phyloP scores from a whole-genome alignment of 2,329 filamentous ascomycete species.

The Xylaria sp. region DNA sequence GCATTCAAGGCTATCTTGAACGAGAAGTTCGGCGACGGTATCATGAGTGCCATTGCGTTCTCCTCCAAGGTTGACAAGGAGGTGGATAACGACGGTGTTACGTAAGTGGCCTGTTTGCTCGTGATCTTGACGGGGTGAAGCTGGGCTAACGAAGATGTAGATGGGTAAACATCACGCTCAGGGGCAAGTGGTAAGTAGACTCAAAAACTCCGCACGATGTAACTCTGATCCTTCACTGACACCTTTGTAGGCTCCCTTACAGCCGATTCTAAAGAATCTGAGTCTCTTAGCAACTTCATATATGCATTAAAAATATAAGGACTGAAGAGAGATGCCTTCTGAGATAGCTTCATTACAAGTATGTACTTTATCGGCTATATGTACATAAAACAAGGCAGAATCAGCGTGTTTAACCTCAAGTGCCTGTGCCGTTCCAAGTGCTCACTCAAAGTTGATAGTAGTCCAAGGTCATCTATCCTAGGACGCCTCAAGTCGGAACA shows the following conservation, averaged over 20 bases:
- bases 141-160: slow-evolving; percentile 25
- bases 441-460: neutral
- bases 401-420: no score
- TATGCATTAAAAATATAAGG: neutral
- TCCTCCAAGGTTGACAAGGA: slow-evolving; percentile 93
- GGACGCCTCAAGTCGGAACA: neutral
- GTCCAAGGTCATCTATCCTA: neutral
- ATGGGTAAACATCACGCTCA: slow-evolving; percentile 43
- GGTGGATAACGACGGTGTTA: slow-evolving; percentile 77
- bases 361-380: no score
- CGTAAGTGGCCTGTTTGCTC: slow-evolving; percentile 43
- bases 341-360: neutral
- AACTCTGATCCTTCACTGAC: slow-evolving; percentile 22
- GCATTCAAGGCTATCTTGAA: slow-evolving; percentile 95
- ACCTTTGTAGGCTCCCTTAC: slow-evolving; percentile 37
- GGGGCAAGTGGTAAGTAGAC: slow-evolving; percentile 42
- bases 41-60: slow-evolving; percentile 96
- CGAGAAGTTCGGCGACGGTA: slow-evolving; percentile 92
- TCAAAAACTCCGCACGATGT: neutral
- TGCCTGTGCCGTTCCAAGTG: no score
- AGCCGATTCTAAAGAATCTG: slow-evolving; percentile 36
- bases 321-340: neutral
- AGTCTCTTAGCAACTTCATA: neutral
- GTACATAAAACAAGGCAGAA: no score
- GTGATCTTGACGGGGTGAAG: neutral